Evolutionary conservation across 305 asterid genomes (phyloP).

Genomic region (Fraxinus paxiana): DNA sequence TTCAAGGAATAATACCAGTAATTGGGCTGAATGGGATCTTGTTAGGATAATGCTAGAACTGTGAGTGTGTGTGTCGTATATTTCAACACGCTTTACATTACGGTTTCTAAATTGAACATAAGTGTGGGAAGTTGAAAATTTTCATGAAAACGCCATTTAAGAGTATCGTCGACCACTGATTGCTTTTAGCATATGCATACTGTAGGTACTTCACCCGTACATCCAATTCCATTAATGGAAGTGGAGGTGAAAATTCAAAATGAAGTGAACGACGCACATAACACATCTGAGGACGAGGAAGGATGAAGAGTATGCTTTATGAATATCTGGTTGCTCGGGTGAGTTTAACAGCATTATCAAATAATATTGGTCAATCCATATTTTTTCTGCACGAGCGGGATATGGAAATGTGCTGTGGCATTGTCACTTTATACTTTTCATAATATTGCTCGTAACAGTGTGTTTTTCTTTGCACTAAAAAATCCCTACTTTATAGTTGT

Average conservation of each 20-base stretch:
- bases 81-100: not conserved
- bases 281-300: constrained; percentile 48
- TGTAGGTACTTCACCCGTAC: constrained; percentile 49
- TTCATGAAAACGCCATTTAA: not conserved
- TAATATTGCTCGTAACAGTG: not conserved
- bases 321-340: constrained; percentile 25
- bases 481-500: not conserved
- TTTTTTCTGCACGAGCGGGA: not conserved
- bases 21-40: not conserved
- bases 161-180: not conserved
- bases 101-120: not conserved
- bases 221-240: constrained; percentile 39
- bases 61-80: not conserved
- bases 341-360: constrained; percentile 12
- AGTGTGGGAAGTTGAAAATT: not conserved
- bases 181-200: not conserved
- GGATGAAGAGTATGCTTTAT: constrained; percentile 24
- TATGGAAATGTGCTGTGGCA: not conserved
- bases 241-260: constrained; percentile 36
- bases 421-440: not conserved
- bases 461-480: not conserved
- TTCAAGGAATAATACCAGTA: not conserved
- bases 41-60: not conserved
- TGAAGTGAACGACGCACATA: constrained; percentile 22
- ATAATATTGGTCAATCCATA: not conserved